Conservation (phyloP, 345 rosid species). For the Kandelia obovata region DNA sequence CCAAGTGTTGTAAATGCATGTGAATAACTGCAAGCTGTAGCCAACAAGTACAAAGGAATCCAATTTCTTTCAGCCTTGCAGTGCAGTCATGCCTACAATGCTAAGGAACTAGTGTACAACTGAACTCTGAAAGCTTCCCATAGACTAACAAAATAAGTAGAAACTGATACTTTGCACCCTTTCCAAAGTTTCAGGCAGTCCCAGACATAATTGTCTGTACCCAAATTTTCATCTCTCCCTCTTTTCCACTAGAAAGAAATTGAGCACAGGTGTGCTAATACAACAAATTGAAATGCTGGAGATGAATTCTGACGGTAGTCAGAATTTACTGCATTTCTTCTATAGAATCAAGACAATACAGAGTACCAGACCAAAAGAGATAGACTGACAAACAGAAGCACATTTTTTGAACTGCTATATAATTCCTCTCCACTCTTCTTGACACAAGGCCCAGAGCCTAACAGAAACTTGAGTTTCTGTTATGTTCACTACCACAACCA, state of each 20-base stretch:
- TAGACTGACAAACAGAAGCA: conserved; percentile 17
- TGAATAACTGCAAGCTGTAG: background rate
- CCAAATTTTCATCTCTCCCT: background rate
- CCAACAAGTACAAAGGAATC: conserved; percentile 8
- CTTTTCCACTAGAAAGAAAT: background rate
- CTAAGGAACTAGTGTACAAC: background rate
- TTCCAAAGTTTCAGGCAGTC: conserved; percentile 1
- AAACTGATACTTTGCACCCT: conserved; percentile 9
- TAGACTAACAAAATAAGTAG: background rate
- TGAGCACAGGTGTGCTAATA: background rate
- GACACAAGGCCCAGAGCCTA: conserved; percentile 31
- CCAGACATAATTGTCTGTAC: conserved; percentile 2
- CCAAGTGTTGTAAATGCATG: background rate
- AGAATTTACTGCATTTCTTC: background rate
- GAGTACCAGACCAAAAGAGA: conserved; percentile 14
- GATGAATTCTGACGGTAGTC: conserved; percentile 28
- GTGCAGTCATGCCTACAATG: background rate
- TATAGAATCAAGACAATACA: conserved; percentile 13
- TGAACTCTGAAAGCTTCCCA: background rate
- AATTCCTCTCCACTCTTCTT: conserved; percentile 6
- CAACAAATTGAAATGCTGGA: conserved; percentile 8
- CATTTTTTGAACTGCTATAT: background rate
- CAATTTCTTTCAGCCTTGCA: background rate
- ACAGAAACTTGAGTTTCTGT: conserved; percentile 22
- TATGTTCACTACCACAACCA: conserved; percentile 3